Evolutionary conservation across 768 basidiomycete species (phyloP), one percentile per base, ranked within the genome.

Genomic region (Lactifluus echinatus): DNA sequence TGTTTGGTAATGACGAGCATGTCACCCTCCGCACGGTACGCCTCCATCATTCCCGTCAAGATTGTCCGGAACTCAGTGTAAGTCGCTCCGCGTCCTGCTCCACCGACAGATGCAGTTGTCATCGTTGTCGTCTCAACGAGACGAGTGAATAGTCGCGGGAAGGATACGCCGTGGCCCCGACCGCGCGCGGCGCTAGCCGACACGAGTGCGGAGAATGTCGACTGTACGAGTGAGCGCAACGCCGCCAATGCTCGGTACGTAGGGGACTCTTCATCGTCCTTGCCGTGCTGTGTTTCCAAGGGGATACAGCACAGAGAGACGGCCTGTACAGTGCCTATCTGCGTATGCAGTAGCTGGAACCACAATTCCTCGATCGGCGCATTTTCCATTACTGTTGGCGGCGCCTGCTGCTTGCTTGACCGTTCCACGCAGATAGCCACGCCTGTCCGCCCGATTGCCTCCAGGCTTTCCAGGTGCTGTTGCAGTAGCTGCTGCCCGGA

Each of bases 61-160:
- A 99, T 93, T 11, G 82, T 80, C 44, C 92, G 80, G 71, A 98
- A 95, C 70, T 98, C 94, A 21, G 85, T 83, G 70, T 97, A 98
- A 26, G 84, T 81, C 12, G 83, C 81, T 33, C 82, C 48, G 0
- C 78, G 42, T 39, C 56, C 23, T 77, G 74, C 1, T 73, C 3
- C 80, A 73, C 21, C 73, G 67, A n/a, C 7, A n/a, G n/a, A n/a
- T n/a, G n/a, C n/a, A n/a, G 6, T 4, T 24, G 19, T 4, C 19
- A 17, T 24, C 1, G 83, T 74, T 4, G 83, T 76, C 2, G 85
- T 80, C 63, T 92, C 85, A 39, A 97, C 90, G 4, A 98, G 79
- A 6, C 93, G 83, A 64, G 89, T 93, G 79, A 99, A 95, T 8
- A 99, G 74, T 19, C 82, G 81, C 23, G 96, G 94, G 68, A 99